These are phyloP conservation scores for Colletotrichum godetiae DNA, from an alignment of 2,329 filamentous ascomycete species.

Conservation along the genomic window DNA sequence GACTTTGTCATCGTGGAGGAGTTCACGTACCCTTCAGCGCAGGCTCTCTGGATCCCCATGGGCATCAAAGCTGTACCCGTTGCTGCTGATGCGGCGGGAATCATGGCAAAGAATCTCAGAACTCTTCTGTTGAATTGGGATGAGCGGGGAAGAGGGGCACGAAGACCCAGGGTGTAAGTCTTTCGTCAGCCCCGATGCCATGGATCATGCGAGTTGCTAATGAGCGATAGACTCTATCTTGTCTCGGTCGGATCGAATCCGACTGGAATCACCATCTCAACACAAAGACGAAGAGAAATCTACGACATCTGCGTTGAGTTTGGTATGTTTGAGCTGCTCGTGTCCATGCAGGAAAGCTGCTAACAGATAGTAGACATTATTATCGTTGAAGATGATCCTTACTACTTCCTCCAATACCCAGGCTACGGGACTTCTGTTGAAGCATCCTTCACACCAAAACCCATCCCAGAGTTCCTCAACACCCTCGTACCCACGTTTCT, in stretches of 20 bases:
- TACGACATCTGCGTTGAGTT: slow-evolving; percentile 56
- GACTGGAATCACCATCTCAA: slow-evolving; percentile 73
- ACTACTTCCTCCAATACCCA: slow-evolving; percentile 53
- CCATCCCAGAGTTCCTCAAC: slow-evolving; percentile 34
- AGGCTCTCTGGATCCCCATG: slow-evolving; percentile 44
- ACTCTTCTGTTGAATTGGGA: slow-evolving; percentile 40
- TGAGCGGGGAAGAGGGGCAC: slow-evolving; percentile 8
- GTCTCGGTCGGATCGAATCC: slow-evolving; percentile 74
- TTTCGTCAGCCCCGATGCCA: neutral
- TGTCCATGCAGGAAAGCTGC: neutral
- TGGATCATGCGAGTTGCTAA: neutral
- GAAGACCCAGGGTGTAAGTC: slow-evolving; percentile 37
- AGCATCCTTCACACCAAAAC: slow-evolving; percentile 53
- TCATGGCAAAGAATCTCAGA: slow-evolving; percentile 38
- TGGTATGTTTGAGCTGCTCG: slow-evolving; percentile 53
- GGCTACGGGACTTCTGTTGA: neutral
- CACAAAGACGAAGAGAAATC: slow-evolving; percentile 66
- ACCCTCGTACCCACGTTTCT: slow-evolving; percentile 40
- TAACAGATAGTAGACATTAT: slow-evolving; percentile 46
- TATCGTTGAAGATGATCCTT: slow-evolving; percentile 74
- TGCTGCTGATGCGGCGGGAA: slow-evolving; percentile 42
- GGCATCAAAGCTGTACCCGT: slow-evolving; percentile 42
- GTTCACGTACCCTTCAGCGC: slow-evolving; percentile 45
- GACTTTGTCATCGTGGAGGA: slow-evolving; percentile 45
- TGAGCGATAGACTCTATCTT: slow-evolving; percentile 37